A percentile compares a stretch with the other conserved stretches of the same genome.
phyloP scores from a whole-genome alignment of 306 rosid species.

The Macrotyloma uniflorum region DNA sequence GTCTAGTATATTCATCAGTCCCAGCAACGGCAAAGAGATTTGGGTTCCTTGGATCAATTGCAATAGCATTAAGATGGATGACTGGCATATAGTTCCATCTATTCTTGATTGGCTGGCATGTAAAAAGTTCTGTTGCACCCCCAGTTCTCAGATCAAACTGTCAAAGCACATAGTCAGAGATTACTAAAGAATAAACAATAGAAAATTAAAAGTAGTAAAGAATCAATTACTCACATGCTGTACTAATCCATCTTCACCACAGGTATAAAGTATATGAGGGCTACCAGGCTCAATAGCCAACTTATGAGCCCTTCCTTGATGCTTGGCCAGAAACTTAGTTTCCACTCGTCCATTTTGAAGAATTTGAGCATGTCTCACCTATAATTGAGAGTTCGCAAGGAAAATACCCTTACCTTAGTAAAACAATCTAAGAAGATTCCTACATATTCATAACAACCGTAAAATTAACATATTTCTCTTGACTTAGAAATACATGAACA shows the following conservation, averaged over 20 bases:
- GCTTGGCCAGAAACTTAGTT: slow-evolving; percentile 59
- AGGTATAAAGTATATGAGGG: slow-evolving; percentile 82
- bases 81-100: slow-evolving; percentile 52
- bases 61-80: slow-evolving; percentile 77
- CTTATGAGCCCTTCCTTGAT: slow-evolving; percentile 87
- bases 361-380: slow-evolving; percentile 87
- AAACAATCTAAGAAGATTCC: slow-evolving; percentile 7
- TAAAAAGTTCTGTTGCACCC: slow-evolving; percentile 71
- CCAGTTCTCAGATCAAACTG: slow-evolving; percentile 93
- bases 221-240: slow-evolving; percentile 78
- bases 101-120: slow-evolving; percentile 64
- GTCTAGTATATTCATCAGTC: slow-evolving; percentile 75
- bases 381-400: slow-evolving; percentile 41
- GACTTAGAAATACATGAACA: background rate
- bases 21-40: slow-evolving; percentile 90
- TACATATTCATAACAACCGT: background rate
- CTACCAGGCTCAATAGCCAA: slow-evolving; percentile 97
- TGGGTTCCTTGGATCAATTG: slow-evolving; percentile 95
- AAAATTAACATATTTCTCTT: background rate
- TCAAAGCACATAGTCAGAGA: slow-evolving; percentile 38
- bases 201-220: slow-evolving; percentile 18
- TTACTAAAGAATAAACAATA: background rate
- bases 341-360: slow-evolving; percentile 60
- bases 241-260: slow-evolving; percentile 97
- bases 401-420: slow-evolving; percentile 28